These are phyloP conservation scores for Mycena filopes DNA, from an alignment of 768 basidiomycete genomes.

Conservation along the genomic window DNA sequence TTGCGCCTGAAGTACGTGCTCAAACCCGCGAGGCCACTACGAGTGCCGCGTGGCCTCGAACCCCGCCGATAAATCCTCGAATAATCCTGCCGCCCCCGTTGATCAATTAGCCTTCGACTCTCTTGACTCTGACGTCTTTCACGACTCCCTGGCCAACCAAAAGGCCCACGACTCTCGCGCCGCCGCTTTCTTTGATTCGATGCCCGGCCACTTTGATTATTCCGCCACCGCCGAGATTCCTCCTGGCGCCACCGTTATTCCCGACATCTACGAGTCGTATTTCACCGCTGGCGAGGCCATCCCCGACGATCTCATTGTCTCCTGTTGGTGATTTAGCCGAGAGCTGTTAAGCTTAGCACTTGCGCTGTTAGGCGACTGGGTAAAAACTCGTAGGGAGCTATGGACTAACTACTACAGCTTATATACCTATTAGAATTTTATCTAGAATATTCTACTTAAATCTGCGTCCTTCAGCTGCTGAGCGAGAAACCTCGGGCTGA, in stretches of 20 bases:
- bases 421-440: no score
- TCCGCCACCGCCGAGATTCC: no score
- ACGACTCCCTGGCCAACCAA: neutral
- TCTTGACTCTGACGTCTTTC: neutral
- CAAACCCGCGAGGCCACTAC: constrained; percentile 34
- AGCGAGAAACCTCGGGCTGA: no score
- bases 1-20: constrained; percentile 33
- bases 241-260: neutral
- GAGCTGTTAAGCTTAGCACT: no score
- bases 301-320: neutral
- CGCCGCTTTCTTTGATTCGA: constrained; percentile 5
- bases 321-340: no score
- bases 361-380: no score
- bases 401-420: no score
- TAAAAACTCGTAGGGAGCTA: no score
- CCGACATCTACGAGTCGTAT: neutral
- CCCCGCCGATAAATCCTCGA: neutral
- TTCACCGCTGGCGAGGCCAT: neutral
- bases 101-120: neutral
- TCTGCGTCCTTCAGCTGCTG: no score
- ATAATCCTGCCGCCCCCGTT: no score
- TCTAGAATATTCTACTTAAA: no score
- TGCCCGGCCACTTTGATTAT: constrained; percentile 7
- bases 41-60: constrained; percentile 4
- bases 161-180: neutral